Evolutionary conservation across 164 flowering plant genomes (phyloP).

Genomic region (Sedum album): DNA sequence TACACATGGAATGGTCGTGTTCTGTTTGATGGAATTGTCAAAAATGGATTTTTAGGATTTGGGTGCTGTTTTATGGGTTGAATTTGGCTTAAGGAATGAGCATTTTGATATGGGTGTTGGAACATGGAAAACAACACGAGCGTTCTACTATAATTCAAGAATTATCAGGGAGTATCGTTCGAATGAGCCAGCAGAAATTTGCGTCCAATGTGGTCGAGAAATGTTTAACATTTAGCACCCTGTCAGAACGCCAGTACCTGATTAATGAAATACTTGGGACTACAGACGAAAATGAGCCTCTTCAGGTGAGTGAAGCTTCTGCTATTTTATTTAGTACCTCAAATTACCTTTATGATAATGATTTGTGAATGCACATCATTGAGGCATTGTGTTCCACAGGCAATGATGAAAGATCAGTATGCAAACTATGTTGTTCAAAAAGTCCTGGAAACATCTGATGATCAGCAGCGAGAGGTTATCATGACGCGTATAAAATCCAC

Average conservation of each 20-base stretch:
- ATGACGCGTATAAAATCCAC: constrained; percentile 75
- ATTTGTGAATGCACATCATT: neutral
- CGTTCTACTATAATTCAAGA: neutral
- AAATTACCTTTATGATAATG: neutral
- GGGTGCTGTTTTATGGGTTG: too few species aligned
- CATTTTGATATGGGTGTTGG: neutral
- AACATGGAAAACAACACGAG: neutral
- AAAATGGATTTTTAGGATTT: too few species aligned
- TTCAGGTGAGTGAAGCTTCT: too few species aligned
- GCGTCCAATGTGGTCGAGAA: neutral
- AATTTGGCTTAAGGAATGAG: too few species aligned
- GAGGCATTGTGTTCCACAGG: neutral
- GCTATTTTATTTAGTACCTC: neutral
- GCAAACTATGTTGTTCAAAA: neutral
- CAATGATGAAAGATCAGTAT: neutral
- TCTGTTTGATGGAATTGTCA: too few species aligned
- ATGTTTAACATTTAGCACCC: neutral
- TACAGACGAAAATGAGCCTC: neutral
- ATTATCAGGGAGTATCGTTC: neutral
- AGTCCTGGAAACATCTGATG: neutral
- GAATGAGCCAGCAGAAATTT: neutral
- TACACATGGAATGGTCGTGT: too few species aligned
- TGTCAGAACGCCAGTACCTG: neutral
- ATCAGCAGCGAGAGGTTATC: constrained; percentile 12
- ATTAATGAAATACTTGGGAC: neutral